Percentiles rank a stretch among this genome's conserved stretches.
These are phyloP conservation scores for Ceratobasidium sp. DNA, from an alignment of 1,284 basidiomycete genomes.

Conservation along the genomic window DNA sequence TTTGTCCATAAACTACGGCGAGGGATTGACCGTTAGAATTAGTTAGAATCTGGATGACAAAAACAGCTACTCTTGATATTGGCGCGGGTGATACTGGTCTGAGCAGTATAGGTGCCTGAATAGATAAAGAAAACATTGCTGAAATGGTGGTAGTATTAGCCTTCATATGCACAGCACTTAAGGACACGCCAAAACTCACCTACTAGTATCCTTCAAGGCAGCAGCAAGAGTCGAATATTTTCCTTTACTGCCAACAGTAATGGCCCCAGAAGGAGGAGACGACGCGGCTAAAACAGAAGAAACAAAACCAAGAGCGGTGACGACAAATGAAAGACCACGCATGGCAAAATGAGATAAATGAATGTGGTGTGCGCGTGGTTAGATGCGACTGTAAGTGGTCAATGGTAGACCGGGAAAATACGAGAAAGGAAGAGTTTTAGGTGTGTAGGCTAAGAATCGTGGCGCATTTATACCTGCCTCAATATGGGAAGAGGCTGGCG, in stretches of 20 bases:
- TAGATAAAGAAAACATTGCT: slow-evolving; percentile 45
- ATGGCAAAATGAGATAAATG: background rate
- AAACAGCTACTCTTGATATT: slow-evolving; percentile 42
- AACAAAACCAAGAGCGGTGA: background rate
- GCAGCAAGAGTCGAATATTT: slow-evolving; percentile 45
- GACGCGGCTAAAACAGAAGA: background rate
- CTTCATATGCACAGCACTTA: background rate
- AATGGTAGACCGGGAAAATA: too few species aligned
- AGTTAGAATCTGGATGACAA: background rate
- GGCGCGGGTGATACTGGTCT: slow-evolving; percentile 39
- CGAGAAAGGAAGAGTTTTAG: background rate
- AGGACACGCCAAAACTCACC: background rate
- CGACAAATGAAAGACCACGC: background rate
- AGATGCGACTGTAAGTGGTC: too few species aligned
- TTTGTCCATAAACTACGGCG: slow-evolving; percentile 15
- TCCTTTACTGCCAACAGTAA: slow-evolving; percentile 19
- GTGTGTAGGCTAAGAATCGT: background rate
- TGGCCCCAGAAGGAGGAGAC: slow-evolving; percentile 6
- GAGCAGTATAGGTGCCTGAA: slow-evolving; percentile 43
- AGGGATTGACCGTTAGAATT: too few species aligned
- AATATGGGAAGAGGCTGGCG: too few species aligned
- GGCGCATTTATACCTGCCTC: too few species aligned
- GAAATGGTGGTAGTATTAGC: background rate
- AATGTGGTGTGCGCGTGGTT: background rate
- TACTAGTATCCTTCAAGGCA: slow-evolving; percentile 44